phyloP scores from a whole-genome alignment of 2,329 filamentous ascomycete genomes.

The Didymella sp. region DNA sequence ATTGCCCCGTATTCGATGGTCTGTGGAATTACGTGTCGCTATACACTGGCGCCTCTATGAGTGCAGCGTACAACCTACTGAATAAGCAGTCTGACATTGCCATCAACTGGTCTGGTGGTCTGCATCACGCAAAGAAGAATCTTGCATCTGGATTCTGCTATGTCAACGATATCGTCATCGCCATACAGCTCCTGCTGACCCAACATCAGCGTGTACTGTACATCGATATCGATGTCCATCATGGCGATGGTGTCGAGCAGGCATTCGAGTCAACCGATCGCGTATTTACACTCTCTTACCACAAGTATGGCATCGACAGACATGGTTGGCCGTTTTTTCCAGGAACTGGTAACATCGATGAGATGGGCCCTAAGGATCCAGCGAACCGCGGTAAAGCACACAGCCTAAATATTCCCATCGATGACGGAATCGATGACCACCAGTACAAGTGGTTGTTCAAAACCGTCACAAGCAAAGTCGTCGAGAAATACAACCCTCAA shows the following conservation, averaged over 20 bases:
- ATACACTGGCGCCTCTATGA: slow-evolving; percentile 87
- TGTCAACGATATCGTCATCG: slow-evolving; percentile 97
- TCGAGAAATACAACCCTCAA: slow-evolving; percentile 83
- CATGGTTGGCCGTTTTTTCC: slow-evolving; percentile 74
- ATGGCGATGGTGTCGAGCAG: slow-evolving; percentile 89
- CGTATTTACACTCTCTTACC: slow-evolving; percentile 92
- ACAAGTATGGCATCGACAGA: slow-evolving; percentile 84
- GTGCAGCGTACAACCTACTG: slow-evolving; percentile 87
- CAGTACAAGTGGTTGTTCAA: slow-evolving; percentile 89
- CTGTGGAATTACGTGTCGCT: slow-evolving; percentile 94
- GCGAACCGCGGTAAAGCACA: slow-evolving; percentile 89
- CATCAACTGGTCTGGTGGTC: slow-evolving; percentile 94
- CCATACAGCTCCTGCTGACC: slow-evolving; percentile 85
- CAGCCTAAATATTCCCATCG: slow-evolving; percentile 86
- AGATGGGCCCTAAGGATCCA: slow-evolving; percentile 82
- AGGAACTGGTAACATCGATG: slow-evolving; percentile 84
- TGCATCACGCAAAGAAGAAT: slow-evolving; percentile 94
- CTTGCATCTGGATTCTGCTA: slow-evolving; percentile 98
- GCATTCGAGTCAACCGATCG: slow-evolving; percentile 89
- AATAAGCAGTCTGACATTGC: slow-evolving; percentile 91
- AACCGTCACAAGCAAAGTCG: slow-evolving; percentile 76
- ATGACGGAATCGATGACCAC: slow-evolving; percentile 89
- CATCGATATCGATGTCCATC: slow-evolving; percentile 93
- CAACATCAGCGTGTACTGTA: slow-evolving; percentile 87
- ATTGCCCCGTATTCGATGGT: slow-evolving; percentile 96